phyloP scores from a whole-genome alignment of 2,329 filamentous ascomycete genomes.

The Daldinia eschscholtzii region DNA sequence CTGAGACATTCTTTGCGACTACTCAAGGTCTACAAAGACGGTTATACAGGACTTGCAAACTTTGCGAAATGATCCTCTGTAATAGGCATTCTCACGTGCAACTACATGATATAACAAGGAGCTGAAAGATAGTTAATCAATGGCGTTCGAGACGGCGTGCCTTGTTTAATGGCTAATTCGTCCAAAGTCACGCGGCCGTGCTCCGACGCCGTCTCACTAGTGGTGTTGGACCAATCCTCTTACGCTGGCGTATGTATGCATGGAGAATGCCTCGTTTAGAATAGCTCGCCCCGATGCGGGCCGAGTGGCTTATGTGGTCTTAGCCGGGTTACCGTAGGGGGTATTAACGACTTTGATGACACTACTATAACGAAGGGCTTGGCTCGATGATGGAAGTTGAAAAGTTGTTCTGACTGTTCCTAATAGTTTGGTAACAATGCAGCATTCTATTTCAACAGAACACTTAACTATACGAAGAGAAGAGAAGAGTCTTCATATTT shows the following conservation, averaged over 20 bases:
- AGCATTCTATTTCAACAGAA: background rate
- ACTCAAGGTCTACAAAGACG: background rate
- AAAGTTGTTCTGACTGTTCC: background rate
- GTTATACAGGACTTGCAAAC: background rate
- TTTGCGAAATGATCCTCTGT: background rate
- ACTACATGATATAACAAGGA: background rate
- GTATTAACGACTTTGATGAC: background rate
- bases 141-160: constrained; percentile 7
- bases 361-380: background rate
- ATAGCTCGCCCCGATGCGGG: constrained; percentile 22
- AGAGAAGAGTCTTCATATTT: background rate
- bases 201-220: constrained; percentile 22
- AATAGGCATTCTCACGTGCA: too few species aligned
- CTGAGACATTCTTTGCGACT: background rate
- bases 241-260: background rate
- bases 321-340: constrained; percentile 15
- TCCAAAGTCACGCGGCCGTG: background rate
- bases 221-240: background rate
- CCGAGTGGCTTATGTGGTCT: constrained; percentile 14
- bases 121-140: constrained; percentile 27
- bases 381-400: background rate
- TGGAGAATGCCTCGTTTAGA: constrained; percentile 6
- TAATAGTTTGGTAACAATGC: background rate
- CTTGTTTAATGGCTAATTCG: constrained; percentile 1
- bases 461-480: background rate